Evolutionary conservation across 345 rosid species (phyloP).

Genomic region (Eucalyptus pauciflora): DNA sequence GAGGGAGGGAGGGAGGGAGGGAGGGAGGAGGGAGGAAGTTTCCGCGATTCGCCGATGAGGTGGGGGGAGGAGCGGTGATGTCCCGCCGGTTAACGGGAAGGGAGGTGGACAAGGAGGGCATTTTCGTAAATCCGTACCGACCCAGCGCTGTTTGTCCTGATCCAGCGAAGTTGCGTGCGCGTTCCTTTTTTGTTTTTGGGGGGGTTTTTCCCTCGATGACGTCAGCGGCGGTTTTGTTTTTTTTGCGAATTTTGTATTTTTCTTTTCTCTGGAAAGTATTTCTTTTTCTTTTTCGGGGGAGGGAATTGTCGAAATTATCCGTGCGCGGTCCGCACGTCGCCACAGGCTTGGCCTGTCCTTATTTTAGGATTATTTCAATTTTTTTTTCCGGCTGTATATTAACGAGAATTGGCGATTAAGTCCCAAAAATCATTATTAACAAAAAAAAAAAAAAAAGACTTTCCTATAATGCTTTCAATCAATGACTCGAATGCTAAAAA

Average conservation of each 20-base stretch:
- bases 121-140: neutral
- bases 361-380: neutral
- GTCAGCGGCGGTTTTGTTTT: neutral
- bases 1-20: neutral
- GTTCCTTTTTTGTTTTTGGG: neutral
- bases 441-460: too few species aligned
- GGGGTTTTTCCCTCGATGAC: neutral
- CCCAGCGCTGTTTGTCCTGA: neutral
- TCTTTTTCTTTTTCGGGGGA: neutral
- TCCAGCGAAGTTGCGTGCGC: neutral
- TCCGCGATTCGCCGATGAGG: neutral
- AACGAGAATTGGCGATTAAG: neutral
- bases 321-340: neutral
- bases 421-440: neutral
- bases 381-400: neutral
- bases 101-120: neutral
- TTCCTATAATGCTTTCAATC: too few species aligned
- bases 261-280: neutral
- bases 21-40: neutral
- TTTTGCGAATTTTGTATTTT: neutral
- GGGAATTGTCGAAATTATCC: neutral
- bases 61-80: neutral
- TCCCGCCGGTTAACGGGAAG: neutral
- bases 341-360: neutral
- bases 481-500: too few species aligned